Evolutionary conservation across 2,329 filamentous ascomycete genomes (phyloP).

Genomic region (Epichloe aotearoae): DNA sequence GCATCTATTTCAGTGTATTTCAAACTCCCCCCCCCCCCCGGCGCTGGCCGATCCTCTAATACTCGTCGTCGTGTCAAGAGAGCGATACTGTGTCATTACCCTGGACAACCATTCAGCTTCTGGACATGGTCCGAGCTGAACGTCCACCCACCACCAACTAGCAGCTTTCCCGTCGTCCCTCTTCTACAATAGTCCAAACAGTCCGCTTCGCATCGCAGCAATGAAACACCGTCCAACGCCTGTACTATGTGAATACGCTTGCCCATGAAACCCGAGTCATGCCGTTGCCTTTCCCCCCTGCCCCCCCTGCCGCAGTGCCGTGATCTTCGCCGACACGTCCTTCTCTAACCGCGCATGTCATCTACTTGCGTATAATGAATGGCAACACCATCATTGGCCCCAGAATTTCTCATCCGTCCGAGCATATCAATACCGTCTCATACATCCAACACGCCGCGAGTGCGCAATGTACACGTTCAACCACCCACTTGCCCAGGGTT

Average conservation of each 20-base stretch:
- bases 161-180: too few relatives aligned
- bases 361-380: background rate
- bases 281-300: background rate
- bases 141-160: too few relatives aligned
- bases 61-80: too few relatives aligned
- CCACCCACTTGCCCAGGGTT: background rate
- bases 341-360: constrained; percentile 1
- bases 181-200: background rate
- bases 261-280: background rate
- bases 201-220: background rate
- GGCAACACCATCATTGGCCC: background rate
- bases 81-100: too few relatives aligned
- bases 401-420: background rate
- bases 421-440: background rate
- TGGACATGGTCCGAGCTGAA: too few relatives aligned
- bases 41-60: too few relatives aligned
- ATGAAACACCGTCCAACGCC: constrained; percentile 1
- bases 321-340: too few relatives aligned
- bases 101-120: too few relatives aligned
- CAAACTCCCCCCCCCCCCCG: too few relatives aligned
- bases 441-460: background rate
- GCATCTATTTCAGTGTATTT: too few relatives aligned
- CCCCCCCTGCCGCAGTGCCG: background rate
- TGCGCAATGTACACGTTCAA: background rate
- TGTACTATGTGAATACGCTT: constrained; percentile 1